Conservation (phyloP, 352 stramenopile species). For the Globisporangium lucens region DNA sequence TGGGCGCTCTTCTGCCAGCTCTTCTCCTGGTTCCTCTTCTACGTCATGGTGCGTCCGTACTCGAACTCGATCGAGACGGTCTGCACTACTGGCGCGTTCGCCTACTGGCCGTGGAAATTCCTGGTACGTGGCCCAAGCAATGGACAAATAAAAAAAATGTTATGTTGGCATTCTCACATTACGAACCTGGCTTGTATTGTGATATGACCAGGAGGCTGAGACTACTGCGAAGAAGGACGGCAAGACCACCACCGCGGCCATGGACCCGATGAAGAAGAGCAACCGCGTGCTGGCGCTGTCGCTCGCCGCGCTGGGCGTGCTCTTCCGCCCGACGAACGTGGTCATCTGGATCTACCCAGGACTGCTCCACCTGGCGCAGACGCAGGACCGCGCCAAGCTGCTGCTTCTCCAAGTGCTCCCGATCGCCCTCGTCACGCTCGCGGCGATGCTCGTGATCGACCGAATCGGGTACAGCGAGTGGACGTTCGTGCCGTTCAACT, state of each 20-base stretch:
- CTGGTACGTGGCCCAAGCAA: conserved; percentile 25
- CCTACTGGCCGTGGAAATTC: conserved; percentile 80
- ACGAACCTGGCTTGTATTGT: not conserved
- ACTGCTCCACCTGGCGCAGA: conserved; percentile 48
- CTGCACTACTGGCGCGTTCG: conserved; percentile 67
- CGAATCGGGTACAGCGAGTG: conserved; percentile 70
- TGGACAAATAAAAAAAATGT: too few relatives aligned
- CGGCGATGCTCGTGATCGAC: conserved; percentile 73
- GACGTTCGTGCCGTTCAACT: conserved; percentile 86
- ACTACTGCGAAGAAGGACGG: conserved; percentile 38
- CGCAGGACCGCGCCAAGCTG: conserved; percentile 33
- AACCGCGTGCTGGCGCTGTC: conserved; percentile 44
- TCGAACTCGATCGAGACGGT: conserved; percentile 86
- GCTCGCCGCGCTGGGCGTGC: conserved; percentile 63
- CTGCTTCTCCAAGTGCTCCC: conserved; percentile 49
- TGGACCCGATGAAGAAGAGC: conserved; percentile 20
- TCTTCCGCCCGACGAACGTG: conserved; percentile 81
- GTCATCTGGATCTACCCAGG: conserved; percentile 78
- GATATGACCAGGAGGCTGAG: conserved; percentile 17
- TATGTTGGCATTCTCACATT: not conserved
- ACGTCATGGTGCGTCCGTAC: conserved; percentile 81
- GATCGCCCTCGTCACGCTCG: conserved; percentile 50
- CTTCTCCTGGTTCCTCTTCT: conserved; percentile 86
- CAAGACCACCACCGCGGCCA: conserved; percentile 23
- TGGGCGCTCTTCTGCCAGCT: conserved; percentile 75